These are phyloP conservation scores for Fusarium sp. DNA, from an alignment of 2,329 filamentous ascomycete species.

Conservation along the genomic window DNA sequence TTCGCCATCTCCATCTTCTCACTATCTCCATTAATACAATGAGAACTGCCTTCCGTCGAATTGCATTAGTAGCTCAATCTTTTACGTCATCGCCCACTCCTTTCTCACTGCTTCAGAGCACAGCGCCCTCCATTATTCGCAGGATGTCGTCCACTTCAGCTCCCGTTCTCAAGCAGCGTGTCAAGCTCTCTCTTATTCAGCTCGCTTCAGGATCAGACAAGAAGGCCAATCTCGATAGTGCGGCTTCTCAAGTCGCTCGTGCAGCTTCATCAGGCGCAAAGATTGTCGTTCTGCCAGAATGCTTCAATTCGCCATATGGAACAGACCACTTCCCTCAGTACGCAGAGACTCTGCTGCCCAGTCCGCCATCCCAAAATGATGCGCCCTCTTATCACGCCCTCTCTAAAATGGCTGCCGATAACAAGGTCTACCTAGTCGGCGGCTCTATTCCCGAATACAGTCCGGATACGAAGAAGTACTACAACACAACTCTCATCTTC, in stretches of 20 bases:
- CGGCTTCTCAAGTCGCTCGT: slow-evolving; percentile 83
- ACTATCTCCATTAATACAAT: slow-evolving; percentile 22
- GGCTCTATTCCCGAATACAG: slow-evolving; percentile 92
- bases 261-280: slow-evolving; percentile 81
- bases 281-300: slow-evolving; percentile 93
- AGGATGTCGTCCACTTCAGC: slow-evolving; percentile 51
- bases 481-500: slow-evolving; percentile 92
- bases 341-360: slow-evolving; percentile 85
- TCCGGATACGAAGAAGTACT: slow-evolving; percentile 70
- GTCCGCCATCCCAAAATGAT: slow-evolving; percentile 74
- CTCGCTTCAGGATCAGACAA: slow-evolving; percentile 87
- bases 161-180: slow-evolving; percentile 74
- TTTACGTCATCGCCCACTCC: slow-evolving; percentile 17
- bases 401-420: slow-evolving; percentile 80
- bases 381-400: slow-evolving; percentile 90
- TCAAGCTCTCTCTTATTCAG: slow-evolving; percentile 86
- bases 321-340: slow-evolving; percentile 90
- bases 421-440: slow-evolving; percentile 83
- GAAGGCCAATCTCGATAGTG: slow-evolving; percentile 81
- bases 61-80: slow-evolving; percentile 23
- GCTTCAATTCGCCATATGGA: slow-evolving; percentile 98
- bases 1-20: slow-evolving; percentile 2
- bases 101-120: slow-evolving; percentile 32
- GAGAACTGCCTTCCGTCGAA: slow-evolving; percentile 30
- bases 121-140: slow-evolving; percentile 44